Conservation (phyloP, 495 filamentous ascomycete genomes). For the Alectoria sarmentosa region DNA sequence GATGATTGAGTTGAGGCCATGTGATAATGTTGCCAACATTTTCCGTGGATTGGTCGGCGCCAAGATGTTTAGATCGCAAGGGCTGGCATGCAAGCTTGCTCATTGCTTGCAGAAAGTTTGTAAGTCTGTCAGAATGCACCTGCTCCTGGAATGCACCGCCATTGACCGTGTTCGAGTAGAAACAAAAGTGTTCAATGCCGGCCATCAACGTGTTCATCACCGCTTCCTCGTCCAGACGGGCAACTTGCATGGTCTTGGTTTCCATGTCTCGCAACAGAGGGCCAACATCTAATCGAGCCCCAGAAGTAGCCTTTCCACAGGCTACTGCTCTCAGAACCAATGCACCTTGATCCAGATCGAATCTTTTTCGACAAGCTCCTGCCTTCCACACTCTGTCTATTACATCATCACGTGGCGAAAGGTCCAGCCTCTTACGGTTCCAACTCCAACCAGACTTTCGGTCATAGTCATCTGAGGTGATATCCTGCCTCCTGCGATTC, state of each 20-base stretch:
- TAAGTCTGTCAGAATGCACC: not conserved
- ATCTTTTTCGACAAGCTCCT: not conserved
- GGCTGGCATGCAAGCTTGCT: not conserved
- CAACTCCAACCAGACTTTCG: not conserved
- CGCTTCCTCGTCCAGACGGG: not conserved
- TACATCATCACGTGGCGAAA: not conserved
- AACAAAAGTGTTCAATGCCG: not conserved
- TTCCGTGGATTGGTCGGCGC: not conserved
- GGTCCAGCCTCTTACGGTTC: not conserved
- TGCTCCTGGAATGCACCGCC: not conserved
- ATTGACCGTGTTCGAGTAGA: not conserved
- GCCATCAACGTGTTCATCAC: not conserved
- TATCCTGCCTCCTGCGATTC: not conserved
- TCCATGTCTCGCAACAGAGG: not conserved
- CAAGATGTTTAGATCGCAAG: not conserved
- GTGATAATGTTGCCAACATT: not conserved
- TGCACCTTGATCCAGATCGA: not conserved
- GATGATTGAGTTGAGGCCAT: not conserved
- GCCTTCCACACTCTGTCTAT: not conserved
- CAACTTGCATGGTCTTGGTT: not conserved
- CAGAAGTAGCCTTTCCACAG: not conserved
- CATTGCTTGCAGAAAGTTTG: not conserved
- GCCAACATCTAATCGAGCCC: not conserved
- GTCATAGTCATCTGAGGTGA: not conserved
- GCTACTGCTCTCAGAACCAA: not conserved